Evolutionary conservation across 768 basidiomycete species (phyloP).

Genomic region (Megacollybia marginata): DNA sequence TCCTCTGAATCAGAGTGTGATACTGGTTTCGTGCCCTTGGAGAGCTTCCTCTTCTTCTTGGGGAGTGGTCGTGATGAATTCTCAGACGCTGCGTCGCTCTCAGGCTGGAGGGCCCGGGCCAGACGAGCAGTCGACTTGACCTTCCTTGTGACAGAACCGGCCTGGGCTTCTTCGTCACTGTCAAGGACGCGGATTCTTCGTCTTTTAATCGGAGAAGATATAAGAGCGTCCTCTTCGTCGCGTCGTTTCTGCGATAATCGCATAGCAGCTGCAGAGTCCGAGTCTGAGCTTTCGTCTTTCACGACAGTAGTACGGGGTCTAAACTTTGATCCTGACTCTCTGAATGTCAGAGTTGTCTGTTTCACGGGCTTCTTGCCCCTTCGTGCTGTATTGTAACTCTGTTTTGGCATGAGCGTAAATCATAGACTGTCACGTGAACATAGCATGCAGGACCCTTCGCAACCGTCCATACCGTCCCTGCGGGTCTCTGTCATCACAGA

Average conservation of each 20-base stretch:
- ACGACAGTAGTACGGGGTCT: constrained; percentile 14
- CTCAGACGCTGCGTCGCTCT: too few relatives aligned
- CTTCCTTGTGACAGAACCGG: too few relatives aligned
- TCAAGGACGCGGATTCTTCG: constrained; percentile 16
- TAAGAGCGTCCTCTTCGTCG: constrained; percentile 1
- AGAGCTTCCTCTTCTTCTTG: constrained; percentile 25
- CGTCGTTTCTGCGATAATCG: constrained; percentile 34
- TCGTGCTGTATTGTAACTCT: too few relatives aligned
- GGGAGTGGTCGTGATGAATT: too few relatives aligned
- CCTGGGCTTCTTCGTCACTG: constrained; percentile 6
- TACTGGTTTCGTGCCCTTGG: constrained; percentile 35
- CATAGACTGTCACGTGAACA: constrained; percentile 6
- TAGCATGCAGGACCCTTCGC: neutral
- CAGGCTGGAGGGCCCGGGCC: too few relatives aligned
- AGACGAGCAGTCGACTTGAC: too few relatives aligned
- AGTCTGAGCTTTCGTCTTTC: constrained; percentile 18
- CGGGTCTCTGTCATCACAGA: constrained; percentile 1
- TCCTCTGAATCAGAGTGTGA: constrained; percentile 31
- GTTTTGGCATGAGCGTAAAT: too few relatives aligned
- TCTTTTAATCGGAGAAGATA: constrained; percentile 10
- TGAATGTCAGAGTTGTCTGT: neutral
- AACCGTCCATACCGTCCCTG: constrained; percentile 2
- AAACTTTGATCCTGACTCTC: constrained; percentile 8
- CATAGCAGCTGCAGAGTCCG: constrained; percentile 40
- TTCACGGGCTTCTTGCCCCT: too few relatives aligned